Evolutionary conservation across 2,329 filamentous ascomycete genomes (phyloP).

Genomic region (Neonectria magnoliae): DNA sequence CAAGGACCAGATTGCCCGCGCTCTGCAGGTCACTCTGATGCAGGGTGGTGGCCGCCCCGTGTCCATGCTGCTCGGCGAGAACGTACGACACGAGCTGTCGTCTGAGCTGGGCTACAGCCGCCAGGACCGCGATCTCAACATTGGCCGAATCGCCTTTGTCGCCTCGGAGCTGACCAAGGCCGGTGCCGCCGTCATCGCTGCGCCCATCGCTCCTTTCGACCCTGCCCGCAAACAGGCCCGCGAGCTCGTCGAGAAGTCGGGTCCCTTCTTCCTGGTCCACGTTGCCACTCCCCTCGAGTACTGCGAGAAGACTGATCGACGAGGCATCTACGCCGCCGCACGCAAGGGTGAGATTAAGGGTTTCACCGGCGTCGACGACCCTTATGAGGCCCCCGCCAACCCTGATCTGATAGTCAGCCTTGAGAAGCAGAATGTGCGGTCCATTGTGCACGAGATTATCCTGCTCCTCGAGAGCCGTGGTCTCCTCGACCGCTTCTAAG

Average conservation of each 20-base stretch:
- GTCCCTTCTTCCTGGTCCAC: constrained; percentile 94
- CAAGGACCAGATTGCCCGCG: constrained; percentile 96
- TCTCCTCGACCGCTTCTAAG: constrained; percentile 77
- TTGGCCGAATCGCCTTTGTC: constrained; percentile 95
- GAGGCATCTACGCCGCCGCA: constrained; percentile 87
- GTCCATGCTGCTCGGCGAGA: constrained; percentile 94
- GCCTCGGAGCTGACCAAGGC: constrained; percentile 93
- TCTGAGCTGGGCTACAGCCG: constrained; percentile 95
- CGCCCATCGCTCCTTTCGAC: constrained; percentile 95
- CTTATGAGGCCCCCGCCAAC: constrained; percentile 87
- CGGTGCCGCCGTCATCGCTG: constrained; percentile 93
- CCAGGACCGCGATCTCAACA: constrained; percentile 93
- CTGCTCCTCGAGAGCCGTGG: constrained; percentile 90
- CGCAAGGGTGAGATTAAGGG: constrained; percentile 93
- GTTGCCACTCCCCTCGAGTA: constrained; percentile 92
- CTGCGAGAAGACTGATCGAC: constrained; percentile 94
- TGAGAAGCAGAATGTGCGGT: constrained; percentile 87
- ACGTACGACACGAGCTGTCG: constrained; percentile 90
- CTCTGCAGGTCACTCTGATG: constrained; percentile 96
- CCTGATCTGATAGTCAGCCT: constrained; percentile 86
- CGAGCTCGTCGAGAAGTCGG: constrained; percentile 86
- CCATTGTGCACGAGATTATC: constrained; percentile 96
- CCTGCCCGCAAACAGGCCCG: constrained; percentile 78
- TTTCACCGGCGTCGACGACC: constrained; percentile 98
- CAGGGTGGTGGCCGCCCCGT: constrained; percentile 96